Evolutionary conservation across 331 rosid species (phyloP).

Genomic region (Erythrophleum ivorense): DNA sequence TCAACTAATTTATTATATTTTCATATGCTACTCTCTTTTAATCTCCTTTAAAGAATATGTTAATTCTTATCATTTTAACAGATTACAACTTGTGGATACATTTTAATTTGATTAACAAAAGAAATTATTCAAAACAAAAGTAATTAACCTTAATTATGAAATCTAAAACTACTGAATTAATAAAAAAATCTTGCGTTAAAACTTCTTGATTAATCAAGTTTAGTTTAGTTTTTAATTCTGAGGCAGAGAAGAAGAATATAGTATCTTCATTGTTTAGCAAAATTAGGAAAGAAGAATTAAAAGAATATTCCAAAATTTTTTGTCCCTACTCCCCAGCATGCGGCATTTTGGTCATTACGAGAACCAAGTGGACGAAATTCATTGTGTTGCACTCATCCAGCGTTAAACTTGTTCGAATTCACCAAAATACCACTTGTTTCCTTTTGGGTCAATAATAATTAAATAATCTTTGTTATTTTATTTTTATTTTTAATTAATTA

Average conservation of each 20-base stretch:
- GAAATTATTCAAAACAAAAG: too few species aligned
- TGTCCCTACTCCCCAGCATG: not conserved
- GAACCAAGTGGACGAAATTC: not conserved
- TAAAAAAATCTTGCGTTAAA: too few species aligned
- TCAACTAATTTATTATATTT: too few species aligned
- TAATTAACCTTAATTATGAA: too few species aligned
- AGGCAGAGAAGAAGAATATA: not conserved
- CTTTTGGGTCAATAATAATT: not conserved
- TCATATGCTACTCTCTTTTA: too few species aligned
- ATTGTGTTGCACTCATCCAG: not conserved
- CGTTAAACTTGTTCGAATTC: too few species aligned
- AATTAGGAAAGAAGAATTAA: not conserved
- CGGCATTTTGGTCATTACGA: conserved; percentile 21
- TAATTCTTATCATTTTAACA: too few species aligned
- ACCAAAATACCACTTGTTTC: too few species aligned
- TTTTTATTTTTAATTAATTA: not conserved
- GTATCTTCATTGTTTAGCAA: not conserved
- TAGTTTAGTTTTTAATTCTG: not conserved
- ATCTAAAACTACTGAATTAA: too few species aligned
- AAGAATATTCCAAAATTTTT: not conserved
- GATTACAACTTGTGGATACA: too few species aligned
- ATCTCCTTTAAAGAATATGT: too few species aligned
- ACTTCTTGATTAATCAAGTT: not conserved
- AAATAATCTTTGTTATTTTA: not conserved
- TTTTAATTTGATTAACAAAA: too few species aligned